Evolutionary conservation across 257 asterid species (phyloP).

Genomic region (Nicotiana otophora): DNA sequence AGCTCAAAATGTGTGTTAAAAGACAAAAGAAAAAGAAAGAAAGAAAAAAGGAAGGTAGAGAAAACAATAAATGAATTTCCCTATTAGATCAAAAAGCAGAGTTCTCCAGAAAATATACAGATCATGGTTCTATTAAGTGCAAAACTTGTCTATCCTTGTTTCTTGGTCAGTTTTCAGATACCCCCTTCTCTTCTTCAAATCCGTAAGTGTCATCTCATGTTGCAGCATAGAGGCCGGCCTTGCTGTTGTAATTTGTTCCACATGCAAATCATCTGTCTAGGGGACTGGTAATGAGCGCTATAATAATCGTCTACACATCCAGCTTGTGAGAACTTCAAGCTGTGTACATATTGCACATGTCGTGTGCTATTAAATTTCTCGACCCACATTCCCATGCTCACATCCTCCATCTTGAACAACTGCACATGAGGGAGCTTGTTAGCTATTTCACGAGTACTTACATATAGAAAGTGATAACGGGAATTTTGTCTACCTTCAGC

Average conservation of each 20-base stretch:
- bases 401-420: slow-evolving; percentile 34
- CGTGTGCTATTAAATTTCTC: slow-evolving; percentile 23
- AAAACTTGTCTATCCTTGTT: neutral
- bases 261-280: slow-evolving; percentile 29
- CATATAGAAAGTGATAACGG: neutral
- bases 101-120: slow-evolving; percentile 6
- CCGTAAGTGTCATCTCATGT: slow-evolving; percentile 21
- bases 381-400: slow-evolving; percentile 34
- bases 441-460: neutral
- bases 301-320: slow-evolving; percentile 26
- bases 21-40: neutral
- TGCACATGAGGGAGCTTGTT: neutral
- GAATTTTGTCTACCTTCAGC: slow-evolving; percentile 50
- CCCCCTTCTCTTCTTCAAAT: neutral
- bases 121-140: slow-evolving; percentile 3
- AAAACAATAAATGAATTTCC: neutral
- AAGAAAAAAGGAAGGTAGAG: neutral
- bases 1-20: neutral
- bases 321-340: slow-evolving; percentile 24
- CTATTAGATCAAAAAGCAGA: neutral
- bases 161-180: neutral
- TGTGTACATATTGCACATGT: slow-evolving; percentile 24
- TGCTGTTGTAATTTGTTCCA: slow-evolving; percentile 22
- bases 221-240: slow-evolving; percentile 27
- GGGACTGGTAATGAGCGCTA: slow-evolving; percentile 32